Percentiles rank a stretch among this genome's conserved stretches.
Evolutionary conservation across 352 stramenopile species (phyloP).

Genomic region (Aphanomyces stellatus): DNA sequence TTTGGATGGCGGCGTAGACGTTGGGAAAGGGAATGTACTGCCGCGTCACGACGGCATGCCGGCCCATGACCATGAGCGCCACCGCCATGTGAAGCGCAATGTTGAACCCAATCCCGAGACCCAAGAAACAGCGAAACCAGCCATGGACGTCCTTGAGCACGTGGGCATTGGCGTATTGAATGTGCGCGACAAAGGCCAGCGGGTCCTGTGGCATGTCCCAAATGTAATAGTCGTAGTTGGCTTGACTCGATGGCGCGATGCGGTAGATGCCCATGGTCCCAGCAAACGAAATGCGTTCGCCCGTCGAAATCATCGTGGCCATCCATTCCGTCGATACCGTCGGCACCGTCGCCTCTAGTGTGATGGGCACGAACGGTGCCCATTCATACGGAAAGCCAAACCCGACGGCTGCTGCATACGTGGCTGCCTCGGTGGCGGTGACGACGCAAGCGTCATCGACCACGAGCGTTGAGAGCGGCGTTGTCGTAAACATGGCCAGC

Average conservation of each 20-base stretch:
- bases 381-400: slow-evolving; percentile 4
- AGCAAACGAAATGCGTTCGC: neutral
- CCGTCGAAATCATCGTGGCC: neutral
- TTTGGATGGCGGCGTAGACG: neutral
- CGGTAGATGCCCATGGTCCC: slow-evolving; percentile 11
- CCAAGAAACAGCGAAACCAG: slow-evolving; percentile 8
- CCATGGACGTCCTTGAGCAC: neutral
- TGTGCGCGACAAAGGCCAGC: neutral
- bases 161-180: neutral
- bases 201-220: slow-evolving; percentile 9
- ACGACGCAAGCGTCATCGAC: neutral
- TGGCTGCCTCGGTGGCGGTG: neutral
- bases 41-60: neutral
- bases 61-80: neutral
- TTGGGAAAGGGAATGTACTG: neutral
- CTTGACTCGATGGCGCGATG: neutral
- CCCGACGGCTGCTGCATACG: neutral
- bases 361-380: neutral
- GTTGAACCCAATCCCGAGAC: slow-evolving; percentile 2
- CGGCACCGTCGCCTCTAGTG: neutral
- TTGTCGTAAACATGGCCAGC: neutral
- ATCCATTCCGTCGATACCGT: neutral
- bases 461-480: neutral
- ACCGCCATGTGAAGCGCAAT: neutral
- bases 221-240: slow-evolving; percentile 10